Conservation (phyloP, 2,329 filamentous ascomycete species). For the Fusarium graminum region DNA sequence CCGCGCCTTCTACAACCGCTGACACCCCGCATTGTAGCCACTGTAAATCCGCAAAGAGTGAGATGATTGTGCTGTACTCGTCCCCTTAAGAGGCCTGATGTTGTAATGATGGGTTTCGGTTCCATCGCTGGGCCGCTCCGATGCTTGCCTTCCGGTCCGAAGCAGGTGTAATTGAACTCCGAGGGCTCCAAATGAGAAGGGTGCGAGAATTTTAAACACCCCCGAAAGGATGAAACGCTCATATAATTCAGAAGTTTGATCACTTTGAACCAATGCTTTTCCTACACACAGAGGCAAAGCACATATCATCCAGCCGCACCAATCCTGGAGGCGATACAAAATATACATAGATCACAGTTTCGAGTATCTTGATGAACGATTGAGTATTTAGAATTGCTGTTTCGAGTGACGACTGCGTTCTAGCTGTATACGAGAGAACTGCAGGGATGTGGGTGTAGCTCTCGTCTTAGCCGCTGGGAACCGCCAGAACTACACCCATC, state of each 20-base stretch:
- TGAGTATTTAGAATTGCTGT: background rate
- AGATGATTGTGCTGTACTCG: conserved; percentile 15
- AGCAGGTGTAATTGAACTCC: conserved; percentile 6
- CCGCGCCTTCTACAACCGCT: background rate
- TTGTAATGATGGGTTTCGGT: conserved; percentile 16
- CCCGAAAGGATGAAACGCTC: background rate
- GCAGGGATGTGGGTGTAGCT: too few species aligned
- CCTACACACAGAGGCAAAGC: conserved; percentile 6
- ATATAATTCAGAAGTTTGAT: background rate
- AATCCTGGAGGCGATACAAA: background rate
- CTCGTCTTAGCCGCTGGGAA: too few species aligned
- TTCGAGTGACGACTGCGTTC: background rate
- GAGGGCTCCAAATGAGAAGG: conserved; percentile 1
- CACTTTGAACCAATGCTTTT: background rate
- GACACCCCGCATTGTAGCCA: conserved; percentile 6
- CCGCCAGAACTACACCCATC: too few species aligned
- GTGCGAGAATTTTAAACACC: conserved; percentile 1
- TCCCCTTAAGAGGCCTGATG: background rate
- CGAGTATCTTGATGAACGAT: too few species aligned
- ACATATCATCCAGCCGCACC: conserved; percentile 6
- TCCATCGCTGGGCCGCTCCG: conserved; percentile 14
- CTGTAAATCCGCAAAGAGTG: conserved; percentile 14
- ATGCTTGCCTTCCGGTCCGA: background rate
- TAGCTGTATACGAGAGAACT: background rate
- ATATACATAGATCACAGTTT: background rate